Base-by-base conservation (phyloP, 345 rosid genomes). In the Jatropha curcas region DNA sequence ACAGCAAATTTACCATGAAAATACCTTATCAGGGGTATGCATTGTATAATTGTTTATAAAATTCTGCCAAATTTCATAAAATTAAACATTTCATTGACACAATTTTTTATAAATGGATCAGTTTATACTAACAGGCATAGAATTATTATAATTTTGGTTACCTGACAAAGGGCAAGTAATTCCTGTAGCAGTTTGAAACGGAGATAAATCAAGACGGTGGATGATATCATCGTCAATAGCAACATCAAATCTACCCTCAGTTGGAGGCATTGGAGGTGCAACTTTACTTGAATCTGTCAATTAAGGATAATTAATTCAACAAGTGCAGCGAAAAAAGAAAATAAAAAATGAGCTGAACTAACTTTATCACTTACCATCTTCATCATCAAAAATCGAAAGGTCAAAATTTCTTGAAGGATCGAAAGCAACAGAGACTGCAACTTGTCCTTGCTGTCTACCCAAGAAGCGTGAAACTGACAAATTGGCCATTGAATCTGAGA, bases 351-450 rank as follows among this genome's bases (percentile, higher is more conserved):
- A 13, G 16, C 13, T 48, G 14, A 57, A 10, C 34, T 14, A 34
- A 20, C 53, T 27, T 48, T 25, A 48, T n/a, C 25, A 45, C 52
- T 68, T 74, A 89, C 95, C 91, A 13, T 85, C 81, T 27, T 84
- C 84, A 34, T 78, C 79, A 1, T 74, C 90, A 19, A 71, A 81
- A 37, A 85, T 70, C 43, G 96, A 84, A 71, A 94, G 81, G 80
- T 94, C 94, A 71, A 85, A 94, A 68, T 87, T 90, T n/a, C 97
- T 90, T 0, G 96, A 87, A 48, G 96, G 98, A 60, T 94, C 84
- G 90, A 92, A 92, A 12, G 97, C 80, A 30, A 92, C 93, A 0
- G 93, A 86, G 74, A 78, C 85, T 5, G 89, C 45, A 71, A 88
- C 73, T 22, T 70, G 78, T 51, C 79, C 61, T 67, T 67, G 70